Evolutionary conservation across 805 yeast species (phyloP).

Genomic region (Yarrowia sp.): DNA sequence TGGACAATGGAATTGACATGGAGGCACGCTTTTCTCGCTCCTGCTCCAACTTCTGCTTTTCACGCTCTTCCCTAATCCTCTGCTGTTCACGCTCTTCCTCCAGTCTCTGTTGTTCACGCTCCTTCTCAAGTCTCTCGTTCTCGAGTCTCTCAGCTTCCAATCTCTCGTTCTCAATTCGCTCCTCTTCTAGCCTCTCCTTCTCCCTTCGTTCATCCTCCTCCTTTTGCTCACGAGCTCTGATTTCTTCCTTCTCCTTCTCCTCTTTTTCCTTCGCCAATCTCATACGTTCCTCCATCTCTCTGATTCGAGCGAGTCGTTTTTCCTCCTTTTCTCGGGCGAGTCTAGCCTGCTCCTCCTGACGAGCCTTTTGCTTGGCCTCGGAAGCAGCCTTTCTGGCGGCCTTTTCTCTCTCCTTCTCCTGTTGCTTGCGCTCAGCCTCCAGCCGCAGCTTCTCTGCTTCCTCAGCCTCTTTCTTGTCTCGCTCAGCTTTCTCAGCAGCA

Average conservation of each 20-base stretch:
- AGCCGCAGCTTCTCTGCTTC: conserved; percentile 1
- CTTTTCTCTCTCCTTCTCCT: conserved; percentile 24
- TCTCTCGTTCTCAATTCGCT: conserved; percentile 5
- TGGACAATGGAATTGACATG: conserved; percentile 11
- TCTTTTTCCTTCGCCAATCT: conserved; percentile 5
- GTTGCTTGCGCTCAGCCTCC: conserved; percentile 26
- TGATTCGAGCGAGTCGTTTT: conserved; percentile 40
- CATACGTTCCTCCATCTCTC: conserved; percentile 42
- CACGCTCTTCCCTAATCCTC: neutral
- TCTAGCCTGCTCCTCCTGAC: conserved; percentile 45
- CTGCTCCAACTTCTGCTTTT: conserved; percentile 1
- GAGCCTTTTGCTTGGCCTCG: conserved; percentile 41
- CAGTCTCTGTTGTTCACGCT: neutral
- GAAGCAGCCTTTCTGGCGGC: conserved; percentile 24
- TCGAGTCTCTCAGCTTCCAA: neutral
- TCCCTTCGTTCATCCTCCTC: conserved; percentile 8
- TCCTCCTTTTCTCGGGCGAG: conserved; percentile 46
- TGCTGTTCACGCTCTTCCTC: conserved; percentile 2
- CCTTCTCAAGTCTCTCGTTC: neutral
- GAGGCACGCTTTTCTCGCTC: conserved; percentile 18
- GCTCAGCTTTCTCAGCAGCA: conserved; percentile 49
- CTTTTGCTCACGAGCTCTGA: neutral
- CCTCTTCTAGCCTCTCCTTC: conserved; percentile 14
- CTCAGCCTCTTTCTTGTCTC: conserved; percentile 41
- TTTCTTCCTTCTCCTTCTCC: conserved; percentile 12